Evolutionary conservation across 2,329 filamentous ascomycete genomes (phyloP).

Genomic region (Pyricularia pennisetigena): DNA sequence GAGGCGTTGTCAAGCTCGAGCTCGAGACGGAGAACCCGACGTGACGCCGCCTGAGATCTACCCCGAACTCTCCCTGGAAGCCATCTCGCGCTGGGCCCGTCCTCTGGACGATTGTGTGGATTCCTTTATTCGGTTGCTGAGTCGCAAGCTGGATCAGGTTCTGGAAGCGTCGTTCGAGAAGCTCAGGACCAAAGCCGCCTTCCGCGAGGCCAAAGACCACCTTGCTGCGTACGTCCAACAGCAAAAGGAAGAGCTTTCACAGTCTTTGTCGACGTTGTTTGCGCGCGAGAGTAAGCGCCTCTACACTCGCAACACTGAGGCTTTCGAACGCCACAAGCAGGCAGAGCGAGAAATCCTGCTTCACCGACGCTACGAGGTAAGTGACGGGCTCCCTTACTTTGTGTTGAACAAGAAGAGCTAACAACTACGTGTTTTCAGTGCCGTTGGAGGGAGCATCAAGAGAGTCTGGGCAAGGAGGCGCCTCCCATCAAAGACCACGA

Average conservation of each 20-base stretch:
- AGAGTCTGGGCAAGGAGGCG: constrained; percentile 11
- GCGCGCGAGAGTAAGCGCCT: constrained; percentile 43
- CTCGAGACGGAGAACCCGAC: constrained; percentile 42
- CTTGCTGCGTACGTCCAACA: constrained; percentile 33
- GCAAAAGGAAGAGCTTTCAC: constrained; percentile 23
- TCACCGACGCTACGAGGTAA: constrained; percentile 29
- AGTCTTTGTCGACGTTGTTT: constrained; percentile 33
- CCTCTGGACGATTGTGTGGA: constrained; percentile 40
- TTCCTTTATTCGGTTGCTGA: constrained; percentile 37
- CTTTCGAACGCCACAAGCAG: constrained; percentile 33
- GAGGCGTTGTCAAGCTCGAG: neutral
- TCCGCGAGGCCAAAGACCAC: constrained; percentile 32
- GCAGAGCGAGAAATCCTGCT: constrained; percentile 34
- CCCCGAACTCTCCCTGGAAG: constrained; percentile 44
- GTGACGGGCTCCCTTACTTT: neutral
- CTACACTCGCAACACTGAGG: constrained; percentile 45
- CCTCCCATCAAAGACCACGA: constrained; percentile 20
- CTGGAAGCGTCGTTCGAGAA: constrained; percentile 36
- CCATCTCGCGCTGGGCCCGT: constrained; percentile 45
- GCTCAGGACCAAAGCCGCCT: constrained; percentile 38
- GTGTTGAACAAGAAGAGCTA: neutral
- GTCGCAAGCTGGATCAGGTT: constrained; percentile 32
- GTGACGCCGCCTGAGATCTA: constrained; percentile 51
- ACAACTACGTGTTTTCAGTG: constrained; percentile 16
- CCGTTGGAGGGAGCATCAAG: constrained; percentile 33